These are phyloP conservation scores for Colletotrichum lini DNA, from an alignment of 2,329 filamentous ascomycete species.

Conservation along the genomic window DNA sequence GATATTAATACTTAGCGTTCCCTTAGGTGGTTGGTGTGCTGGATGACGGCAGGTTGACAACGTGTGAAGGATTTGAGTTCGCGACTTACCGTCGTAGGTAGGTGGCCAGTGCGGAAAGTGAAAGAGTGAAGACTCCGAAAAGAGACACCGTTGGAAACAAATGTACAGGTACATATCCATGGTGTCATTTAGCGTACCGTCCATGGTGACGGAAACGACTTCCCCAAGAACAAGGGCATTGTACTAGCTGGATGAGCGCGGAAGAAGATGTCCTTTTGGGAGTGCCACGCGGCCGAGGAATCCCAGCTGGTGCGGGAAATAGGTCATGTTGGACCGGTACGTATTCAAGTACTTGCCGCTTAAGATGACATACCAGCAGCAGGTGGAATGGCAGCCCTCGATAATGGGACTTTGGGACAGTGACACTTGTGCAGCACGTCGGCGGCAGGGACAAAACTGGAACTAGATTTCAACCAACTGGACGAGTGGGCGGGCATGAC, in stretches of 20 bases:
- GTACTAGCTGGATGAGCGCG: constrained; percentile 16
- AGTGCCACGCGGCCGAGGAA: constrained; percentile 28
- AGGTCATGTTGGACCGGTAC: neutral
- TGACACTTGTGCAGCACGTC: constrained; percentile 25
- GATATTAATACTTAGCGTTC: neutral
- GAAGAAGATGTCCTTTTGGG: constrained; percentile 28
- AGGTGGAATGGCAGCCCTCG: constrained; percentile 7
- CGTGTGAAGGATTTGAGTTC: too few species aligned
- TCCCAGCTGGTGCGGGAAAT: constrained; percentile 2
- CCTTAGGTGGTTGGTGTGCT: neutral
- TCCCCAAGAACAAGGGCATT: constrained; percentile 32
- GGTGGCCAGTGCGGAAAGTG: too few species aligned
- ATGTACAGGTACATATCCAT: neutral
- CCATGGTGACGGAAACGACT: neutral
- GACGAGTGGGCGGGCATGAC: constrained; percentile 1
- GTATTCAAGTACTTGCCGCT: neutral
- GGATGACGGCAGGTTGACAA: neutral
- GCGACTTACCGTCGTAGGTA: too few species aligned
- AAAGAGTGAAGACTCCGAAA: neutral
- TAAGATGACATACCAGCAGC: neutral
- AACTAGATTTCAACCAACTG: neutral
- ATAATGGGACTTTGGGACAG: neutral
- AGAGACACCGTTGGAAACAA: too few species aligned
- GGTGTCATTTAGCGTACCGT: neutral
- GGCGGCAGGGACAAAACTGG: constrained; percentile 23